A percentile compares a stretch with the other conserved stretches of the same genome.
phyloP scores from a whole-genome alignment of 2,329 filamentous ascomycete species.

The Hypoxylon sp. region DNA sequence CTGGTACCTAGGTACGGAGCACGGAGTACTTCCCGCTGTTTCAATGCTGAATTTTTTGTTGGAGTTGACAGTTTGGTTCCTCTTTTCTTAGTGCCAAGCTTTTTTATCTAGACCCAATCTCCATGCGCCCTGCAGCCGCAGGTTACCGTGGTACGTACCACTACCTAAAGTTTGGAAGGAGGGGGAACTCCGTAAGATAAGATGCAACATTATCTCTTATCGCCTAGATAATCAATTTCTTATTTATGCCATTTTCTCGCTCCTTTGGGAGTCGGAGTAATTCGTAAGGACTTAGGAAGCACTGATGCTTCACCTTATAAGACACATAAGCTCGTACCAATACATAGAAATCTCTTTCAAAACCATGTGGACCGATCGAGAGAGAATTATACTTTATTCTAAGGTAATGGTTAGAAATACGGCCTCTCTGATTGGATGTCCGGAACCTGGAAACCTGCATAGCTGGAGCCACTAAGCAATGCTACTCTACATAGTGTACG shows the following conservation, averaged over 20 bases:
- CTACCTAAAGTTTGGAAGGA: constrained; percentile 23
- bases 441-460: constrained; percentile 28
- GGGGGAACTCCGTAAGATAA: constrained; percentile 42
- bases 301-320: neutral
- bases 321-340: neutral
- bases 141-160: constrained; percentile 40
- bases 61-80: neutral
- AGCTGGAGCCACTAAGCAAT: constrained; percentile 37
- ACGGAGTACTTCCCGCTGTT: constrained; percentile 20
- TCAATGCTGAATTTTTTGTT: constrained; percentile 4
- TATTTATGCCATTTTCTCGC: constrained; percentile 13
- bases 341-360: constrained; percentile 16
- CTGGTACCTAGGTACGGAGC: constrained; percentile 4
- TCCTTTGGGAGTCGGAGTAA: constrained; percentile 8
- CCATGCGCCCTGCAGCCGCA: constrained; percentile 41
- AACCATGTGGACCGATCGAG: constrained; percentile 21
- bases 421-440: constrained; percentile 32
- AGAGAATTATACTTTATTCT: constrained; percentile 1
- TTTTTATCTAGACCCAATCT: constrained; percentile 48
- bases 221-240: constrained; percentile 19
- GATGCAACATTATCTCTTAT: constrained; percentile 38
- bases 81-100: constrained; percentile 42
- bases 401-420: constrained; percentile 36
- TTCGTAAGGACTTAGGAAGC: neutral
- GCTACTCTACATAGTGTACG: constrained; percentile 11